Base-by-base conservation (phyloP, 352 stramenopile genomes). In the Pythium dissimile region DNA sequence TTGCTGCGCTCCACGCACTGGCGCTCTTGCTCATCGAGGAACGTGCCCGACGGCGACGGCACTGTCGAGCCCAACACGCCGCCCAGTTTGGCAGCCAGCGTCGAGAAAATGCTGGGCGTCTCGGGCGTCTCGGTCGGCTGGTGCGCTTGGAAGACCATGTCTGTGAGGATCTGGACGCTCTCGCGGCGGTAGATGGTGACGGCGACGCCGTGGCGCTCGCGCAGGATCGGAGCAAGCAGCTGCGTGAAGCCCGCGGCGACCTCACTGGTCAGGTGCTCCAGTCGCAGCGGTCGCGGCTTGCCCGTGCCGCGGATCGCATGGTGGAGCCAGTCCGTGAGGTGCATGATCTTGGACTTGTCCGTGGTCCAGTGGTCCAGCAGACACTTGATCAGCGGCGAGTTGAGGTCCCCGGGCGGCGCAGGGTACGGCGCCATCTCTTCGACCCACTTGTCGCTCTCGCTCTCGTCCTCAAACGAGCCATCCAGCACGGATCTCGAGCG, bases 351-450 rank as follows among this genome's bases (percentile, higher is more conserved):
- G 34, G 54, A 56, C 45, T 72, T 75, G 49, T 75, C 67, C 6
- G 50, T 59, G 23, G 67, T 75, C 67, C 67, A 75, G 46, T 75
- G 63, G 27, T 75, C 57, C 4, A 75, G 44, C 16, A 75, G 42
- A 42, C 63, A 72, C 37, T 64, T 66, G 53, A 75, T 75, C 26
- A 75, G 49, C 13, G 67, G 67, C 11, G 67, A 75, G 50, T 75
- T 64, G 24, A 75, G 56, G 41, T 75, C 67, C 5, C 67, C 65
- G 41, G 67, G 67, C 18, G 67, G 67, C 10, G 67, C 67, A 11
- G 67, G 67, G 59, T 72, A 70, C 38, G 59, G 54, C 9, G 50
- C 60, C 13, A 46, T 65, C 38, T 75, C 67, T 43, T 71, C 62
- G 21, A 64, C 42, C 68, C 68, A 72, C 27, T 70, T 63, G 9